These are phyloP conservation scores for Chloranthus sessilifolius DNA, from an alignment of 164 flowering plant species.

Conservation along the genomic window DNA sequence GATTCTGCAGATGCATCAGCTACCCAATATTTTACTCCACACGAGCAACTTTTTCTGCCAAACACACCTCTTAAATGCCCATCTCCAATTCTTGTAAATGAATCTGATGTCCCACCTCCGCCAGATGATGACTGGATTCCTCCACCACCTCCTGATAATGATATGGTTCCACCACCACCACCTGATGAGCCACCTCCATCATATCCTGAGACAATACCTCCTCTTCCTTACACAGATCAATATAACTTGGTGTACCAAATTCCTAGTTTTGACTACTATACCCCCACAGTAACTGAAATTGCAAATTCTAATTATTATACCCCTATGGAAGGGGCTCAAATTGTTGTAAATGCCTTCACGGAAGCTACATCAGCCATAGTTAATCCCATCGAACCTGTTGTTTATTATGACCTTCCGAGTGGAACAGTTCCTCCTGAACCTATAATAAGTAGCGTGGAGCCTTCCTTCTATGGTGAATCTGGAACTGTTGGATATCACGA, in stretches of 20 bases:
- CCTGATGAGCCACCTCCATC: conserved; percentile 64
- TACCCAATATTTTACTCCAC: conserved; percentile 7
- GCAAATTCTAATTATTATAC: conserved; percentile 39
- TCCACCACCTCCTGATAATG: conserved; percentile 91
- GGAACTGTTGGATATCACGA: conserved; percentile 22
- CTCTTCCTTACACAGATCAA: conserved; percentile 42
- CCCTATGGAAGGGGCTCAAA: conserved; percentile 41
- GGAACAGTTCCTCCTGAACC: conserved; percentile 29
- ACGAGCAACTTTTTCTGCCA: conserved; percentile 21
- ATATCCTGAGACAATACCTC: conserved; percentile 38
- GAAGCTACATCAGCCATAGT: conserved; percentile 29
- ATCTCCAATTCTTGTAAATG: conserved; percentile 21
- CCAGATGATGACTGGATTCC: conserved; percentile 87
- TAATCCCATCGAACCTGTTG: conserved; percentile 34
- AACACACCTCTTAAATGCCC: conserved; percentile 12
- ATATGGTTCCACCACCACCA: conserved; percentile 80
- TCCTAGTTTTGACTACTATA: conserved; percentile 46
- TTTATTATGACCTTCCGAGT: conserved; percentile 45
- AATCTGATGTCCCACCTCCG: conserved; percentile 49
- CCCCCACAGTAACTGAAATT: conserved; percentile 31
- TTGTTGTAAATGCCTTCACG: conserved; percentile 31
- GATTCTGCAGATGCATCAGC: conserved; percentile 13
- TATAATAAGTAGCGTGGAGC: conserved; percentile 18
- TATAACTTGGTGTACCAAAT: conserved; percentile 38
- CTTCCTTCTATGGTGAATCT: conserved; percentile 27